Conservation (phyloP, 345 rosid species). For the Eucalyptus cladocalyx region DNA sequence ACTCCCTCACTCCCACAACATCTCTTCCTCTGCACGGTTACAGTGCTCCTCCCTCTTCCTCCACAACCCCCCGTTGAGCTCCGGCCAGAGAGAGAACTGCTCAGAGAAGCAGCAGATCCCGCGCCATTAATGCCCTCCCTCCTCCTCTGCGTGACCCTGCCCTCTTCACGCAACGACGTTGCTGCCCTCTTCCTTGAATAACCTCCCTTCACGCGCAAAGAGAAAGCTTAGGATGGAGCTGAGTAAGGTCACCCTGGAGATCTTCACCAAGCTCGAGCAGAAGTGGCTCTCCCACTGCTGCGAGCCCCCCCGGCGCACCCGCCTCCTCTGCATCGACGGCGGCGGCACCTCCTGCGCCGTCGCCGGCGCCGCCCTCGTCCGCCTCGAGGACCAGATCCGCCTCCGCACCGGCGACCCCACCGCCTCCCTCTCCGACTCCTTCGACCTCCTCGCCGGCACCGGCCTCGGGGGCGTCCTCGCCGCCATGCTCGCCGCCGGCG, state of each 20-base stretch:
- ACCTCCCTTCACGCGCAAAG: background rate
- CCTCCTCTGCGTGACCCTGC: background rate
- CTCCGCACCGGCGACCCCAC: constrained; percentile 50
- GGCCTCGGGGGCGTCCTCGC: constrained; percentile 86
- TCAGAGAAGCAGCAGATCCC: background rate
- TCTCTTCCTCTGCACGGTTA: background rate
- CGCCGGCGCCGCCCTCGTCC: constrained; percentile 54
- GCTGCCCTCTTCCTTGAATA: background rate
- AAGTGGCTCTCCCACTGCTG: constrained; percentile 94
- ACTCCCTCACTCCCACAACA: background rate
- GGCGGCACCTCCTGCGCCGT: constrained; percentile 62
- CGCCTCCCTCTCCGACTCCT: constrained; percentile 72
- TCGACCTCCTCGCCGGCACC: constrained; percentile 81
- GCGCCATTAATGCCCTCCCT: background rate
- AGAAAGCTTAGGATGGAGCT: constrained; percentile 38
- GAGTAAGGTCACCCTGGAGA: constrained; percentile 84
- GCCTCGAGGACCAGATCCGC: constrained; percentile 90
- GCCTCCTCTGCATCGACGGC: constrained; percentile 85
- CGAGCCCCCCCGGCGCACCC: constrained; percentile 43
- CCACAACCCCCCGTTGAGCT: background rate
- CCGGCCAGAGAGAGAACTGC: background rate
- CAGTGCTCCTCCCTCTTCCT: background rate
- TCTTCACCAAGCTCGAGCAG: constrained; percentile 82
- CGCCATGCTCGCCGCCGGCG: constrained; percentile 55
- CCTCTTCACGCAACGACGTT: background rate